Evolutionary conservation across 495 filamentous ascomycete genomes (phyloP), one percentile per base, ranked within the genome.

Genomic region (Penicillium maclennaniae): DNA sequence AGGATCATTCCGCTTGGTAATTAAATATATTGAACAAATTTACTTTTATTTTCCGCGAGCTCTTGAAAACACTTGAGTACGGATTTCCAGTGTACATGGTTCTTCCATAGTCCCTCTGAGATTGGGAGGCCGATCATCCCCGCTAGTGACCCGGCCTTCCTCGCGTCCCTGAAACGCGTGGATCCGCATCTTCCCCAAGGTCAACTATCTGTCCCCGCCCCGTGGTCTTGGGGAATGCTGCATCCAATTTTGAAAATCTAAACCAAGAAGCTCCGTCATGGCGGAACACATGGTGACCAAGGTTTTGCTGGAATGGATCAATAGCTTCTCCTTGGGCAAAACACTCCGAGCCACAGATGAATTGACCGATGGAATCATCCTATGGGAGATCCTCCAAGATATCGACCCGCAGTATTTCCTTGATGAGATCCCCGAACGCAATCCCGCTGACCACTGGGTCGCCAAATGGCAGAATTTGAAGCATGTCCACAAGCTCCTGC

Each of bases 291-390:
- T 62, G 17, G 69, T 72, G 52, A 74, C 68, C 55, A 70, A 74
- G 58, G 80, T 79, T 54, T 67, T 84, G 48, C 59, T 83, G 56
- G 79, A 82, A 72, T 84, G 80, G 80, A 72, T 81, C 60, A 82
- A 81, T 65, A 74, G 71, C 62, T 79, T 80, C 59, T 69, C 74
- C 40, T 59, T 80, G 20, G 69, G 70, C 31, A 69, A 72, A 55
- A 74, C 68, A 23, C 70, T 79, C 46, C 65, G 70, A 28, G 66
- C 66, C 41, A 65, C 83, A 50, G 79, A 80, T 51, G 84, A 91
- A 59, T 76, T 96, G 61, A 83, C 79, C 47, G 87, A 95, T 67
- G 91, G 89, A 43, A 77, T 81, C 45, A 78, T 88, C 25, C 78
- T 95, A 58, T 81, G 86, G 87, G 74, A 81, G 58, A 79, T 84